Conservation (phyloP, 805 yeast genomes). For the Zygosaccharomyces bailii region DNA sequence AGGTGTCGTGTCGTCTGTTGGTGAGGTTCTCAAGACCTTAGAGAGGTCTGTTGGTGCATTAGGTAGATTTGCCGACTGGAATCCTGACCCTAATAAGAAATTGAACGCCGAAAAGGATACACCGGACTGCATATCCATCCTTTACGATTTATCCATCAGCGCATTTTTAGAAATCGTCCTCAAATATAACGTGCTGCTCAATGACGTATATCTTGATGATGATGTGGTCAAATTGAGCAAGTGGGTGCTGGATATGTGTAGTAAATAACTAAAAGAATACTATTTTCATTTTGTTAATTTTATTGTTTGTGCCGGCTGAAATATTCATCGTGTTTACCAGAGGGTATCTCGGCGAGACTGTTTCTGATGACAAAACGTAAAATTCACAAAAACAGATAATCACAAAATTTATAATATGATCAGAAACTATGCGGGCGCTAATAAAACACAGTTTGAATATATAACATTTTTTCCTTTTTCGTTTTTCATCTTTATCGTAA, state of each 20-base stretch:
- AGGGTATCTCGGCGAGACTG: no score
- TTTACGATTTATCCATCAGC: slow-evolving; percentile 62
- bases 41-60: slow-evolving; percentile 58
- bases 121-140: slow-evolving; percentile 46
- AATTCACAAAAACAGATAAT: no score
- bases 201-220: slow-evolving; percentile 60
- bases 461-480: no score
- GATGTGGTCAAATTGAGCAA: slow-evolving; percentile 66
- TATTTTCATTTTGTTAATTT: background rate
- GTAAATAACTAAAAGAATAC: slow-evolving; percentile 10
- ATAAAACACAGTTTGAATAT: no score
- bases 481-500: background rate
- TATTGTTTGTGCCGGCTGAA: background rate
- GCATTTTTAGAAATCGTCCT: slow-evolving; percentile 64
- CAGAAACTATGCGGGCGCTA: no score
- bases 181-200: slow-evolving; percentile 57
- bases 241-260: slow-evolving; percentile 59
- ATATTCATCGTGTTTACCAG: background rate
- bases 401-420: no score
- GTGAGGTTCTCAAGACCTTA: slow-evolving; percentile 55
- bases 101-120: slow-evolving; percentile 16
- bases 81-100: slow-evolving; percentile 15
- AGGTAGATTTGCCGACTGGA: slow-evolving; percentile 44
- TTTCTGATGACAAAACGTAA: no score
- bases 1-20: slow-evolving; percentile 50